Percentiles rank a stretch among this genome's conserved stretches.
Conservation (phyloP, 805 yeast species). For the Candida ipomoeae region DNA sequence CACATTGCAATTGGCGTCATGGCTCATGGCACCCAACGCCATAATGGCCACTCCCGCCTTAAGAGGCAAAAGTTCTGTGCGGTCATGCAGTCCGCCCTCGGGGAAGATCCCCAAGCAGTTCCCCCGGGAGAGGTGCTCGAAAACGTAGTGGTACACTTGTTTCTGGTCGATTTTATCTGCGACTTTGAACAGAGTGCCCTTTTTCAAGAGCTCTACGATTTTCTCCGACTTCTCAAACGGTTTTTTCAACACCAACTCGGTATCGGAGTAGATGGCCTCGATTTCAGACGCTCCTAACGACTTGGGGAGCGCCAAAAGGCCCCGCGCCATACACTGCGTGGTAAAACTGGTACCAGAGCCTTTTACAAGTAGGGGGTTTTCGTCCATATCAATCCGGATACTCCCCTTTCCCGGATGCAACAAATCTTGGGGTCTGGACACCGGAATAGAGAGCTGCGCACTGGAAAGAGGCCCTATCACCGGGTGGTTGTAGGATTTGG, state of each 20-base stretch:
- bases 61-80: conserved; percentile 85
- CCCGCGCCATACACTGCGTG: conserved; percentile 55
- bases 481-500: conserved; percentile 58
- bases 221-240: conserved; percentile 58
- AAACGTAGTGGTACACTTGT: conserved; percentile 76
- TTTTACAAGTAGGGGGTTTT: conserved; percentile 49
- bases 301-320: conserved; percentile 72
- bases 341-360: conserved; percentile 71
- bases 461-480: conserved; percentile 76
- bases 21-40: conserved; percentile 92
- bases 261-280: conserved; percentile 63
- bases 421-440: conserved; percentile 87
- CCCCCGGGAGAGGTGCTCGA: conserved; percentile 74
- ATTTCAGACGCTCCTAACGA: conserved; percentile 75
- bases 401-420: conserved; percentile 63
- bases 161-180: conserved; percentile 88
- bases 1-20: conserved; percentile 70
- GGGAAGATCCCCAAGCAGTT: conserved; percentile 92
- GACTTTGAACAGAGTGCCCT: conserved; percentile 58
- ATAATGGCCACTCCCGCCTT: conserved; percentile 97
- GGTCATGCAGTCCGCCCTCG: conserved; percentile 97
- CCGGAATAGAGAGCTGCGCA: conserved; percentile 82
- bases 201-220: conserved; percentile 39
- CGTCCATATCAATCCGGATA: conserved; percentile 49
- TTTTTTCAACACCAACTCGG: conserved; percentile 61